phyloP scores from a whole-genome alignment of 1,284 basidiomycete genomes.

The Peniophora sp. region DNA sequence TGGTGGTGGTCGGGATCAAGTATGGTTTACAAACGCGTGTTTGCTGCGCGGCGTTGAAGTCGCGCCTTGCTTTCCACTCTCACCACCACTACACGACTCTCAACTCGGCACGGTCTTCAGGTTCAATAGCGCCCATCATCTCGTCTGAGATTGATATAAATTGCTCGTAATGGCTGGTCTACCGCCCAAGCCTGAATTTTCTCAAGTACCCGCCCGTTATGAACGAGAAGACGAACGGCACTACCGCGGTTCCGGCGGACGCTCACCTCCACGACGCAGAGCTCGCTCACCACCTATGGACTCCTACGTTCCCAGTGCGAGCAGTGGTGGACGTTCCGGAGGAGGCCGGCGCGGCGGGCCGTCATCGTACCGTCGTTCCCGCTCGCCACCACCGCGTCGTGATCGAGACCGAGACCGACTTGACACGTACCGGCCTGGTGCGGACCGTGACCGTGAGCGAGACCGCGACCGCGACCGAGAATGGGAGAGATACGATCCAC shows the following conservation, averaged over 20 bases:
- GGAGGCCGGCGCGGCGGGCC: neutral
- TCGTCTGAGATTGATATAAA: too few relatives aligned
- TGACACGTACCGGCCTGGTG: neutral
- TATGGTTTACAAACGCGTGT: neutral
- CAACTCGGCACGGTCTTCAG: neutral
- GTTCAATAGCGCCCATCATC: neutral
- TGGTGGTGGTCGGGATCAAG: neutral
- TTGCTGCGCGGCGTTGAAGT: neutral
- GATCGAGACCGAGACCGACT: too few relatives aligned
- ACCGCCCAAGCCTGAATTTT: constrained; percentile 28
- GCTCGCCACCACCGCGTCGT: constrained; percentile 12
- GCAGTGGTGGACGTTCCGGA: neutral
- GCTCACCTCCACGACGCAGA: constrained; percentile 6
- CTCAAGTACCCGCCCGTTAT: constrained; percentile 13
- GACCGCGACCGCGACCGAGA: neutral
- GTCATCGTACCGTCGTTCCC: constrained; percentile 5
- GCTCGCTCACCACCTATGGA: constrained; percentile 10
- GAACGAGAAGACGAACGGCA: constrained; percentile 11
- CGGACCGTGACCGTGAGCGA: neutral
- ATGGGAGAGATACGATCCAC: neutral
- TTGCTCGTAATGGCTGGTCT: constrained; percentile 6
- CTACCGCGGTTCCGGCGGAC: constrained; percentile 5
- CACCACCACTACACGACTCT: constrained; percentile 12
- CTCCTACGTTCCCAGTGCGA: constrained; percentile 7
- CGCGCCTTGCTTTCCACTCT: constrained; percentile 3